A percentile compares a stretch with the other conserved stretches of the same genome.
Conservation (phyloP, 2,329 filamentous ascomycete genomes). For the Trichoderma harzianum region DNA sequence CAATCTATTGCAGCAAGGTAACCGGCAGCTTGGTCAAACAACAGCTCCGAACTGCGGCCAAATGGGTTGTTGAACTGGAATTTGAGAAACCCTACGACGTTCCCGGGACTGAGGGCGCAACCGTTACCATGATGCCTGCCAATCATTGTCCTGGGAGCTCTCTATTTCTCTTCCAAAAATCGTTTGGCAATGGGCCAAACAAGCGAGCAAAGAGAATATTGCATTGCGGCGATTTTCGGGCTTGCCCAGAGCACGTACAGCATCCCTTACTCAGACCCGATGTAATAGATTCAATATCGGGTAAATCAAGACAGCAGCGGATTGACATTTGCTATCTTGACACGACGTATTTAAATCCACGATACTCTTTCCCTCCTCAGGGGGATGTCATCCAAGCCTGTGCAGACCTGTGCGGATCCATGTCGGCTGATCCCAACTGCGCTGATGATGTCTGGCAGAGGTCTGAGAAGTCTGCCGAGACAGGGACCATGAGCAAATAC, state of each 20-base stretch:
- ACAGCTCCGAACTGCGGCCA: conserved; percentile 79
- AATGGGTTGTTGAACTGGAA: conserved; percentile 80
- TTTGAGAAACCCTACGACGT: conserved; percentile 80
- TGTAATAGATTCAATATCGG: conserved; percentile 64
- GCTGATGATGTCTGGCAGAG: conserved; percentile 47
- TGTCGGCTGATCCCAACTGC: conserved; percentile 61
- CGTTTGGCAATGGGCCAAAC: conserved; percentile 56
- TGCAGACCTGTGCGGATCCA: conserved; percentile 78
- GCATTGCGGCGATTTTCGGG: conserved; percentile 94
- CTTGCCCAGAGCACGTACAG: conserved; percentile 76
- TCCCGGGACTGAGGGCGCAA: conserved; percentile 75
- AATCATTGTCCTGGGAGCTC: conserved; percentile 97
- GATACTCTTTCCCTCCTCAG: conserved; percentile 90
- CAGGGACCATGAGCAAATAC: conserved; percentile 50
- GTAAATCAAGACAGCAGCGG: conserved; percentile 73
- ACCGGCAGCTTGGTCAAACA: conserved; percentile 86
- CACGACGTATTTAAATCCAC: conserved; percentile 93
- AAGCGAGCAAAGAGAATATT: conserved; percentile 72
- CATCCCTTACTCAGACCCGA: conserved; percentile 81
- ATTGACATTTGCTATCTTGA: conserved; percentile 97
- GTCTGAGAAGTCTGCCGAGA: conserved; percentile 40
- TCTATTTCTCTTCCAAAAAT: conserved; percentile 87
- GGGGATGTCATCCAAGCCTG: conserved; percentile 83
- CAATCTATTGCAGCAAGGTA: conserved; percentile 92
- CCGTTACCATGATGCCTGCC: conserved; percentile 90